Evolutionary conservation across 2,329 filamentous ascomycete genomes (phyloP), one percentile per base, ranked within the genome.

Genomic region (Penicillium frequentans): DNA sequence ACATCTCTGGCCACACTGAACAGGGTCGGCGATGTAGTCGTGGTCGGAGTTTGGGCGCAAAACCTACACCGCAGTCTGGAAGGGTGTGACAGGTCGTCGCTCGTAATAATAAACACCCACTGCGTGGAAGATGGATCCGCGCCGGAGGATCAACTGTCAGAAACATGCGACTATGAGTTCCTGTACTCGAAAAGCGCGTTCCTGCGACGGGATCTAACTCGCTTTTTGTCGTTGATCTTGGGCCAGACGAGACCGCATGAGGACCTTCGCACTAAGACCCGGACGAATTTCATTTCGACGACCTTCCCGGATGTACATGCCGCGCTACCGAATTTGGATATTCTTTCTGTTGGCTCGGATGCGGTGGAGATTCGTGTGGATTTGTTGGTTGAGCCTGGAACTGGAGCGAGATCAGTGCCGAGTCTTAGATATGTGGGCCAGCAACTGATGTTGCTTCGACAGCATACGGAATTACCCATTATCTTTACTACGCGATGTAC

Each of bases 401-500:
- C 90, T 65, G 87, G 86, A 9, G 56, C 52, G 8, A 86, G 84
- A 29, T 75, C 82, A 37, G 82, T 95, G 21, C 90, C 91, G 3
- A 93, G 90, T 70, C 74, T 95, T 64, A 88, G 88, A 70, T 95
- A 95, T 73, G 90, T 96, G 10, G 91, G 90, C 27, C 87, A 93
- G 73, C 91, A 96, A 73, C 82, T 96, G 55, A 93, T 93, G 90
- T 78, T 91, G 2, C 75, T 96, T 59, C 86, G 91, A 24, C 90
- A 95, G 73, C 85, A 90, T 61, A 95, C 90, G 0, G 91, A 96
- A 68, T 79, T 96, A 43, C 91, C 91, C n/a, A 91, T 96, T 70
- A 92, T 96, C 55, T 93, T 93, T 71, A 96, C 91, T 0, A 93
- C 89, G 0, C 83, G 91, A 64, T 95, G 91, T 71, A 91, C 86